phyloP scores from a whole-genome alignment of 106 monocot species.

The Phalaenopsis equestris region DNA sequence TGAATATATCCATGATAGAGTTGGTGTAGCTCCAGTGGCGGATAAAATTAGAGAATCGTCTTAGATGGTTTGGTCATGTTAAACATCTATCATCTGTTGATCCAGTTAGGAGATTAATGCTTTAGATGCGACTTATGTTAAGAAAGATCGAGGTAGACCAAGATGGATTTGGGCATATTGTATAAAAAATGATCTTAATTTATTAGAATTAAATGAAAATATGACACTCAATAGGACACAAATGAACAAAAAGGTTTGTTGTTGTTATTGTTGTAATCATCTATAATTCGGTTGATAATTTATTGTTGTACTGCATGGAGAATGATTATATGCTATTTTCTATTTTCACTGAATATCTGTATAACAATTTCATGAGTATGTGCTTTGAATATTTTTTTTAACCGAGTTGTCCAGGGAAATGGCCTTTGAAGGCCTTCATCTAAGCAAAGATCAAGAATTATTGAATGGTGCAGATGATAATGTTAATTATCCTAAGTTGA shows the following conservation, averaged over 20 bases:
- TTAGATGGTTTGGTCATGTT: no score
- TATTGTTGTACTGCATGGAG: neutral
- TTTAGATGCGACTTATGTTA: no score
- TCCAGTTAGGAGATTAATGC: no score
- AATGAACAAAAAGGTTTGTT: neutral
- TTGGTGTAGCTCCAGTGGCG: no score
- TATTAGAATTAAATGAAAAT: no score
- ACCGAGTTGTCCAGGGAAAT: constrained; percentile 56
- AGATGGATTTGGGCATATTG: no score
- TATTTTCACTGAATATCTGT: neutral
- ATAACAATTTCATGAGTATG: neutral
- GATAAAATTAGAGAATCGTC: no score
- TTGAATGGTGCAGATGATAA: constrained; percentile 17
- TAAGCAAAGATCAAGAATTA: constrained; percentile 44
- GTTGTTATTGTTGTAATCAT: neutral
- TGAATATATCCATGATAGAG: no score
- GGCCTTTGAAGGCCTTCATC: constrained; percentile 76
- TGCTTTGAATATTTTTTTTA: neutral
- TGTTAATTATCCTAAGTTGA: constrained; percentile 51
- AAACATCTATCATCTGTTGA: no score
- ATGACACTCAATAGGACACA: no score
- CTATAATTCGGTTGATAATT: neutral
- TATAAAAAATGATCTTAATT: no score
- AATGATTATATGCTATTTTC: neutral
- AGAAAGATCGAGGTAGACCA: no score